These are phyloP conservation scores for Chytridiales sp. DNA, from an alignment of 371 early-diverging fungal genomes.

Conservation along the genomic window DNA sequence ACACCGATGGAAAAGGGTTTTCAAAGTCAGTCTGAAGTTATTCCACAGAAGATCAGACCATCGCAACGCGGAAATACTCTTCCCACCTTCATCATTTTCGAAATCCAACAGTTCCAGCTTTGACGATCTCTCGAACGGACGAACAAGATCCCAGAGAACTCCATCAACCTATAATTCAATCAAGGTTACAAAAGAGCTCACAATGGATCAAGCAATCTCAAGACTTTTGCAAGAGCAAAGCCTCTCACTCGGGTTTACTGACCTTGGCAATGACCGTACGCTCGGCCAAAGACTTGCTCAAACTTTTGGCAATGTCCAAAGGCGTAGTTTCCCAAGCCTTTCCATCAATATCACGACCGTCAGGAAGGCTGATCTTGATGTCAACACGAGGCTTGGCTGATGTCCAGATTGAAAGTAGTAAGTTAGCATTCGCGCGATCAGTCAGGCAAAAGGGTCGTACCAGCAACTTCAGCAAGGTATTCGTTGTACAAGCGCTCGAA, in stretches of 20 bases:
- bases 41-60: background rate
- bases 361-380: constrained; percentile 89
- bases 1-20: background rate
- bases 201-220: background rate
- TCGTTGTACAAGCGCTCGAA: constrained; percentile 83
- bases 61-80: no score
- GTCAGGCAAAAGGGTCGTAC: constrained; percentile 50
- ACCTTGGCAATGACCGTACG: constrained; percentile 94
- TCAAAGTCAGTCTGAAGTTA: background rate
- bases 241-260: no score
- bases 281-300: constrained; percentile 89
- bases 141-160: constrained; percentile 87
- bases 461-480: constrained; percentile 74
- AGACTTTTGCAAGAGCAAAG: no score
- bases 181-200: background rate
- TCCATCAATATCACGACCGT: constrained; percentile 82
- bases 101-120: constrained; percentile 93
- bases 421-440: background rate
- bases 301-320: constrained; percentile 85
- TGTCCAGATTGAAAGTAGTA: background rate
- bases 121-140: constrained; percentile 84
- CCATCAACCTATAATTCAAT: constrained; percentile 62
- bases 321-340: constrained; percentile 96
- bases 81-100: constrained; percentile 85
- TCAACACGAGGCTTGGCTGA: constrained; percentile 78